Evolutionary conservation across 176 grass and related monocot species (phyloP).

Genomic region (Lolium multiflorum): DNA sequence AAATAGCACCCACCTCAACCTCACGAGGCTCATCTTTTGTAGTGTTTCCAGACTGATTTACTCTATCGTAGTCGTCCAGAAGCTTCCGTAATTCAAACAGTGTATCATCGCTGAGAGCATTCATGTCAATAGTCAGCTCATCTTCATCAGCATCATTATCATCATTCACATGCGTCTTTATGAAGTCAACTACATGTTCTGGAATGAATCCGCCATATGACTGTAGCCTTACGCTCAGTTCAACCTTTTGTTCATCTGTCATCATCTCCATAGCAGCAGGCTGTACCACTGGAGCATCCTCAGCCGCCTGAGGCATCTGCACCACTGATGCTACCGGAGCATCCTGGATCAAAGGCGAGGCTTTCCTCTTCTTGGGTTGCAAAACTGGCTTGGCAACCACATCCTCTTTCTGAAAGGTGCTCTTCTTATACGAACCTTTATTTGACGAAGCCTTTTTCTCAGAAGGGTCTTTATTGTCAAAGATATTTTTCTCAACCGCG

Average conservation of each 20-base stretch:
- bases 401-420: conserved; percentile 63
- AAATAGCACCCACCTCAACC: conserved; percentile 65
- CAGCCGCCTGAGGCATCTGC: conserved; percentile 24
- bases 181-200: conserved; percentile 73
- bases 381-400: conserved; percentile 51
- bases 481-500: conserved; percentile 43
- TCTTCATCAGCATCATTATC: conserved; percentile 69
- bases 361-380: conserved; percentile 80
- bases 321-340: conserved; percentile 41
- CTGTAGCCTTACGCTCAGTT: conserved; percentile 63
- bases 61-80: conserved; percentile 72
- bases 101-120: conserved; percentile 66
- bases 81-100: conserved; percentile 83
- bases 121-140: conserved; percentile 85
- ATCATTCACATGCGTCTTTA: conserved; percentile 62
- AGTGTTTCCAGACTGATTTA: conserved; percentile 42
- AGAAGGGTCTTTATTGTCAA: conserved; percentile 48
- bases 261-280: conserved; percentile 56
- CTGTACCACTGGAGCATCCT: conserved; percentile 42
- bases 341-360: conserved; percentile 54
- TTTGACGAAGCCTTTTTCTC: conserved; percentile 53
- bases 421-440: conserved; percentile 54
- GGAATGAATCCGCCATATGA: conserved; percentile 73
- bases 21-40: conserved; percentile 66
- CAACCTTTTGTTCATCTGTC: conserved; percentile 67